Base-by-base conservation (phyloP, 75 land plant species). In the Pinus taeda region DNA sequence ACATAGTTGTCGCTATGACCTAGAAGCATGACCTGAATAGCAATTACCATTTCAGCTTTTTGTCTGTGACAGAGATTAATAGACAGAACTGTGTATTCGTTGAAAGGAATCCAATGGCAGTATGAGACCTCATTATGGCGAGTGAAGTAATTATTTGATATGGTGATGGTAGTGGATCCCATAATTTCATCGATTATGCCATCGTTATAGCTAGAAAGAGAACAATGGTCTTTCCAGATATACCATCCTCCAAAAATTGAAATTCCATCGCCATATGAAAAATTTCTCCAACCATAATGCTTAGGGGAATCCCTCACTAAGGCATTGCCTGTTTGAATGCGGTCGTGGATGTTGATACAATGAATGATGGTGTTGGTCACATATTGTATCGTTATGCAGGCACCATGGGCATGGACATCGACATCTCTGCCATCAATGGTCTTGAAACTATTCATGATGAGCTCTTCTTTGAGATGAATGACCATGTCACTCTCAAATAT, bases 191-290 rank as follows among this genome's bases (percentile, higher is more conserved):
- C 89, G 29, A 88, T 56, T 1, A 88, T 75, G 9, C 89, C 89
- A 61, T 91, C 89, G 1, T 61, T 33, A 74, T 80, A 79, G 29
- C 57, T 37, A 66, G 73, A 82, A 3, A 91, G 77, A 3, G 86
- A 87, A 75, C 85, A 86, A 76, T 91, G 93, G 69, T 91, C 93
- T 39, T 89, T 85, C 93, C 93, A 89, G 9, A 91, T 57, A 75
- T 87, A 81, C 4, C 81, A 71, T 0, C 84, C 75, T 3, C 73
- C 82, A 12, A 85, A 70, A 6, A 87, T 42, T 57, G 81, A 57
- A 24, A 91, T 91, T 17, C 84, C 89, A 78, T 91, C 93, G 0
- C 93, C 93, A 58, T 91, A 88, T 20, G 20, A n/a, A n/a, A n/a
- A n/a, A n/a, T n/a, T 15, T 59, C 18, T 59, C 60, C 18, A 17